Percentiles rank a stretch among this genome's conserved stretches.
Evolutionary conservation across 2,329 filamentous ascomycete genomes (phyloP).

Genomic region (Annulohypoxylon truncatum): DNA sequence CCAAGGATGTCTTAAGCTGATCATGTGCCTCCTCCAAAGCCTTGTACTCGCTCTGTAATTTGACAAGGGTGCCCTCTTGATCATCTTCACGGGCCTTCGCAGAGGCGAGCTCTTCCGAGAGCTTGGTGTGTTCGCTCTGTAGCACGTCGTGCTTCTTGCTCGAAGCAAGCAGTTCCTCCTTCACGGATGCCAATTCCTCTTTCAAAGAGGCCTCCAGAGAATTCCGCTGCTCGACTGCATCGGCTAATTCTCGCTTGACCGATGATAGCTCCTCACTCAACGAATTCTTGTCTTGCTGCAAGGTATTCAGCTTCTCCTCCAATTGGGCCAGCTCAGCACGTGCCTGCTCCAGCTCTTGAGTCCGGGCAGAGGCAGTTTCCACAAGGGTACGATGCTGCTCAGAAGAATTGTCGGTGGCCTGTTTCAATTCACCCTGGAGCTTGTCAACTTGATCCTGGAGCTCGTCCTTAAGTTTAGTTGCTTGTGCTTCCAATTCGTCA

Average conservation of each 20-base stretch:
- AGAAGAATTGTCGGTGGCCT: conserved; percentile 46
- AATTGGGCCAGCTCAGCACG: conserved; percentile 40
- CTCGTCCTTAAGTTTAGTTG: conserved; percentile 49
- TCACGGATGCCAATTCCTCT: conserved; percentile 50
- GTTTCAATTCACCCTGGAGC: conserved; percentile 52
- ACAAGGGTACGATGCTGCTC: conserved; percentile 36
- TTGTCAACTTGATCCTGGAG: conserved; percentile 50
- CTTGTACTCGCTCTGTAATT: conserved; percentile 38
- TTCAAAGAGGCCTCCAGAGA: conserved; percentile 51
- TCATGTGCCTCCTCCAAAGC: conserved; percentile 37
- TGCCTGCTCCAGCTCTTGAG: conserved; percentile 43
- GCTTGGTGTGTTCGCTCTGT: conserved; percentile 44
- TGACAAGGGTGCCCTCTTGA: conserved; percentile 40
- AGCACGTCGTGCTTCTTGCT: conserved; percentile 50
- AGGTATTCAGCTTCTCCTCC: conserved; percentile 41
- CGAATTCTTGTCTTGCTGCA: conserved; percentile 42
- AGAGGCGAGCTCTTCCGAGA: conserved; percentile 43
- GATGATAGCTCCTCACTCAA: conserved; percentile 50
- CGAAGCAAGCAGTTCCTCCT: conserved; percentile 52
- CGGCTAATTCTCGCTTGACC: conserved; percentile 51
- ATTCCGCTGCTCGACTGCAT: conserved; percentile 51
- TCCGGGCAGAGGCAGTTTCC: conserved; percentile 31
- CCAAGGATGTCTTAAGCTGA: conserved; percentile 49
- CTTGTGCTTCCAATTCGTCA: conserved; percentile 50
- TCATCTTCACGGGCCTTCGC: conserved; percentile 41